Evolutionary conservation across 163 green algal species (phyloP), one percentile per base, ranked within the genome.

Genomic region (Scenedesmus sp.): DNA sequence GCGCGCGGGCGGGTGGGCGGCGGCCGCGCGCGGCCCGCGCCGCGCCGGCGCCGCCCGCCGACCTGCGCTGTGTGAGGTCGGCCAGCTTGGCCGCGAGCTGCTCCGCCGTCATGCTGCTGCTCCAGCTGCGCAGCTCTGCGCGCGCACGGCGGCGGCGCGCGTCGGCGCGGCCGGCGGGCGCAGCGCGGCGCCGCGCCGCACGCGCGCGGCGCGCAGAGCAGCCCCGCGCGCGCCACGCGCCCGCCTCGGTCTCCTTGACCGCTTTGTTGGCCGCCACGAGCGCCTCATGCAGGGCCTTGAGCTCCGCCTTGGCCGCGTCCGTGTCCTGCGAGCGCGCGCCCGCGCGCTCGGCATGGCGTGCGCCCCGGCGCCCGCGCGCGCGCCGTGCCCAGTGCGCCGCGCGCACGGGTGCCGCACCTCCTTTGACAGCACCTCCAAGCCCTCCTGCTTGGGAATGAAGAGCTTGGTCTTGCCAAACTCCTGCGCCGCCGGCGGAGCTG

Each of bases 391-490:
- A 14, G 45, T 54, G 45, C 18, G 45, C 15, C 18, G 45, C 18
- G 45, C 15, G 45, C 18, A n/a, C 28, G 28, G 24, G 28, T n/a
- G n/a, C 33, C 34, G n/a, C 20, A 74, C 74, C 74, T 95, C 86
- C 10, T 91, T 89, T 1, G 75, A 77, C 1, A 95, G 62, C 0
- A 89, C 86, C 14, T 80, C 77, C 13, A 86, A 50, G 11, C 82
- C 82, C 4, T 86, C 69, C 75, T 97, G 93, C 5, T 75, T 60
- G 1, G 92, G 83, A 29, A 93, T 78, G 82, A 92, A 97, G 7
- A 97, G 86, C 74, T 95, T 96, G 18, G 88, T 92, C 79, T 97
- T 97, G 15, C 94, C 93, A 87, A 97, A 97, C 63, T 95, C 92
- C 91, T 95, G 86, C 44, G 44, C n/a, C 11, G 36, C n/a, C n/a